Evolutionary conservation across 2,329 filamentous ascomycete genomes (phyloP).

Genomic region (Pseudocercospora vitis): DNA sequence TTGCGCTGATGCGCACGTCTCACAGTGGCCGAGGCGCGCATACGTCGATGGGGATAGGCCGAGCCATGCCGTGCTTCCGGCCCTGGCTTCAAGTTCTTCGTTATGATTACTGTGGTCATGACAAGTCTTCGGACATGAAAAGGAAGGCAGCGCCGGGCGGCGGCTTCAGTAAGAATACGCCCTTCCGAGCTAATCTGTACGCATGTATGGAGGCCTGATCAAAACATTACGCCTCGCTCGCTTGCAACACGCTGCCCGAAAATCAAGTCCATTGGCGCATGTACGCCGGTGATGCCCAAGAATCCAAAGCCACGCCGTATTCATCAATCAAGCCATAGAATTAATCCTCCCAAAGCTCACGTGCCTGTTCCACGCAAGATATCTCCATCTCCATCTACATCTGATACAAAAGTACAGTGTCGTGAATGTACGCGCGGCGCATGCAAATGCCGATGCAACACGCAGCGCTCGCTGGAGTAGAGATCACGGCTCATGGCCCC

Average conservation of each 20-base stretch:
- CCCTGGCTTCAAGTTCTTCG: too few species aligned
- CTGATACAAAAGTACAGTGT: neutral
- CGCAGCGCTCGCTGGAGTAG: conserved; percentile 3
- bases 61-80: too few species aligned
- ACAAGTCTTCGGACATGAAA: too few species aligned
- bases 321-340: neutral
- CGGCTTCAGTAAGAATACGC: conserved; percentile 2
- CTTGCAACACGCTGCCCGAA: neutral
- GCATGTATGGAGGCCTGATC: conserved; percentile 5
- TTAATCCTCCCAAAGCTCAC: conserved; percentile 6
- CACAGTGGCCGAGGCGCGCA: too few species aligned
- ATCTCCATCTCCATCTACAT: neutral
- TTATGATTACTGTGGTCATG: too few species aligned
- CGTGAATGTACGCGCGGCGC: neutral
- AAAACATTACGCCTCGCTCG: conserved; percentile 9
- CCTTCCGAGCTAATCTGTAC: conserved; percentile 8
- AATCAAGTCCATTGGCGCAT: neutral
- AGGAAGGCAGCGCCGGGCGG: too few species aligned
- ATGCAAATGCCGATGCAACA: conserved; percentile 1
- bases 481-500: neutral
- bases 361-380: conserved; percentile 7
- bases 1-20: too few species aligned
- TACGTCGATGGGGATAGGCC: too few species aligned
- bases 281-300: conserved; percentile 2
- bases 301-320: neutral